These are phyloP conservation scores for Xylaria longipes DNA, from an alignment of 495 filamentous ascomycete species.

Conservation along the genomic window DNA sequence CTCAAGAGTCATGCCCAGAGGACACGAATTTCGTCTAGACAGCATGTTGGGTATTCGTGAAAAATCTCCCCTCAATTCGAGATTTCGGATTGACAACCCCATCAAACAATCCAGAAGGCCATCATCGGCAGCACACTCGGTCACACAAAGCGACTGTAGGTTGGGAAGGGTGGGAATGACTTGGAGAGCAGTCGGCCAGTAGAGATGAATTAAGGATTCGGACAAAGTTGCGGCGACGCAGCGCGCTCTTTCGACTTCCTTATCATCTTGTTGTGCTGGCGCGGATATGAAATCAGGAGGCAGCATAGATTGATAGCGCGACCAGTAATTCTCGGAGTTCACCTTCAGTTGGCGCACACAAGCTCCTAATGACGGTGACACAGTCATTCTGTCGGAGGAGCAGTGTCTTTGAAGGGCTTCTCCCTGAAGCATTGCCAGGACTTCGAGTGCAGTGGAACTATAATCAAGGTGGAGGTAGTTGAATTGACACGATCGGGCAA, in stretches of 20 bases:
- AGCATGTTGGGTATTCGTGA: not conserved
- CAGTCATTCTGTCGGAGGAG: constrained; percentile 3
- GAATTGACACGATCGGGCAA: constrained; percentile 17
- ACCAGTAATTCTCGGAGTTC: not conserved
- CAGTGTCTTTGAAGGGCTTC: not conserved
- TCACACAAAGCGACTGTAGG: not conserved
- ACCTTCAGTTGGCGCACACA: constrained; percentile 5
- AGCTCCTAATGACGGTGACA: constrained; percentile 14
- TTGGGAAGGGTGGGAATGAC: not conserved
- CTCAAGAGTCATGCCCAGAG: not conserved
- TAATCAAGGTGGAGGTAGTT: constrained; percentile 5
- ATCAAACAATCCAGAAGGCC: not conserved
- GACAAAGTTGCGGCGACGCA: not conserved
- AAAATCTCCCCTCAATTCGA: not conserved
- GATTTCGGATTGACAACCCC: not conserved
- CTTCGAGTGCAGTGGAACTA: not conserved
- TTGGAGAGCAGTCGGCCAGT: not conserved
- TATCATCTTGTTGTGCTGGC: not conserved
- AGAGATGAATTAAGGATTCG: not conserved
- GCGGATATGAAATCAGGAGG: not conserved
- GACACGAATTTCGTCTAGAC: not conserved
- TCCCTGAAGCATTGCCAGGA: not conserved
- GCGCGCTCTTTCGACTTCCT: not conserved
- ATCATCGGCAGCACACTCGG: not conserved
- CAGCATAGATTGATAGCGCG: not conserved